phyloP scores from a whole-genome alignment of 2,329 filamentous ascomycete genomes.

The Macroventuria anomochaeta region DNA sequence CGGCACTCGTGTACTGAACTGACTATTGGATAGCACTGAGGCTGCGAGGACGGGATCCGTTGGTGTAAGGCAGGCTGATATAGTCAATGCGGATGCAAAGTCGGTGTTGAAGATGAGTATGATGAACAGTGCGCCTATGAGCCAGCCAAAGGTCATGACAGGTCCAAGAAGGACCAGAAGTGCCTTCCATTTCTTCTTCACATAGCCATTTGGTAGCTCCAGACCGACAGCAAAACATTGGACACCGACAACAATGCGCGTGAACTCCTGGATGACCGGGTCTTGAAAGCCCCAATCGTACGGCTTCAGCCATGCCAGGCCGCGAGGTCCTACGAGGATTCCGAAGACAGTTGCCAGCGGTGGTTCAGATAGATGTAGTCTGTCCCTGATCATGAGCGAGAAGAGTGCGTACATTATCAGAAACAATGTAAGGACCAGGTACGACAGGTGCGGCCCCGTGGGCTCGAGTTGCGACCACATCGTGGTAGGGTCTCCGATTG shows the following conservation, averaged over 20 bases:
- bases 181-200: constrained; percentile 60
- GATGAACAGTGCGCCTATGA: constrained; percentile 57
- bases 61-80: constrained; percentile 63
- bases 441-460: constrained; percentile 55
- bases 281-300: constrained; percentile 53
- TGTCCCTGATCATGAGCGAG: constrained; percentile 55
- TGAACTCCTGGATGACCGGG: constrained; percentile 50
- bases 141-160: constrained; percentile 59
- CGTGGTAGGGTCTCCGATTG: not conserved
- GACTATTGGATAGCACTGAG: constrained; percentile 60
- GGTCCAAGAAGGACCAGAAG: constrained; percentile 58
- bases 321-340: constrained; percentile 53
- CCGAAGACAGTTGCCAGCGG: constrained; percentile 56
- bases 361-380: constrained; percentile 57
- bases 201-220: constrained; percentile 54
- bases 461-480: constrained; percentile 55
- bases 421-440: constrained; percentile 54
- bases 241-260: constrained; percentile 56
- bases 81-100: constrained; percentile 56
- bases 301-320: constrained; percentile 50
- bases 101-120: constrained; percentile 55
- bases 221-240: constrained; percentile 49
- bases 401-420: constrained; percentile 57
- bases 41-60: constrained; percentile 64
- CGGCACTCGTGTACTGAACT: constrained; percentile 60